phyloP scores from a whole-genome alignment of 2,329 filamentous ascomycete species.

The Clonostachys solani region DNA sequence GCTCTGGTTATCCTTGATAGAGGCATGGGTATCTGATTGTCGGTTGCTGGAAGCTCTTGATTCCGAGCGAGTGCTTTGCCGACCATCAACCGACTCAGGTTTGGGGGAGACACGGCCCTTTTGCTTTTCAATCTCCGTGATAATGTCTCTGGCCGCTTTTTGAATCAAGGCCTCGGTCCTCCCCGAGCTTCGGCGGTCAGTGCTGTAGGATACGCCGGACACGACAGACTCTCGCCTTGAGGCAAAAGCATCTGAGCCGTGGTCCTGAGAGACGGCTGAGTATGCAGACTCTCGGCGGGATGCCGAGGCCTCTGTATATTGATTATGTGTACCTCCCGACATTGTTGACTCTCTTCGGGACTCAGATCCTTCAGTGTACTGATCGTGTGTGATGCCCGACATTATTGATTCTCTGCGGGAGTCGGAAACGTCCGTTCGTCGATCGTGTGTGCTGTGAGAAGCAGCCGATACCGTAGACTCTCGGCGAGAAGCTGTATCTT shows the following conservation, averaged over 20 bases:
- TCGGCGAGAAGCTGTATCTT: background rate
- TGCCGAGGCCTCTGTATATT: conserved; percentile 1
- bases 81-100: conserved; percentile 8
- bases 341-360: background rate
- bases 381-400: background rate
- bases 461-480: background rate
- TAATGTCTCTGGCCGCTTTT: conserved; percentile 44
- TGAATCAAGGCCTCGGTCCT: conserved; percentile 50
- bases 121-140: conserved; percentile 39
- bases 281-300: conserved; percentile 3
- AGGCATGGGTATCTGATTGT: background rate
- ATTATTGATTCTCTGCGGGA: background rate
- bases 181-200: conserved; percentile 30
- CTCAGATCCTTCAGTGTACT: background rate
- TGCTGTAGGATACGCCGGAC: conserved; percentile 12
- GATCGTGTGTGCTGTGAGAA: background rate
- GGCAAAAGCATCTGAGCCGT: background rate
- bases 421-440: background rate
- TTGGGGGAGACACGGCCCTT: conserved; percentile 15
- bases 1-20: background rate
- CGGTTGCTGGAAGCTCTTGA: background rate
- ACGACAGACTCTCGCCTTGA: conserved; percentile 10
- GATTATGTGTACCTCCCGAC: background rate
- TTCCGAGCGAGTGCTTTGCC: conserved; percentile 12
- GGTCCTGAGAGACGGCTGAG: background rate